Percentiles rank a stretch among this genome's conserved stretches.
Evolutionary conservation across 257 asterid genomes (phyloP).

Genomic region (Solanum medicagineum): DNA sequence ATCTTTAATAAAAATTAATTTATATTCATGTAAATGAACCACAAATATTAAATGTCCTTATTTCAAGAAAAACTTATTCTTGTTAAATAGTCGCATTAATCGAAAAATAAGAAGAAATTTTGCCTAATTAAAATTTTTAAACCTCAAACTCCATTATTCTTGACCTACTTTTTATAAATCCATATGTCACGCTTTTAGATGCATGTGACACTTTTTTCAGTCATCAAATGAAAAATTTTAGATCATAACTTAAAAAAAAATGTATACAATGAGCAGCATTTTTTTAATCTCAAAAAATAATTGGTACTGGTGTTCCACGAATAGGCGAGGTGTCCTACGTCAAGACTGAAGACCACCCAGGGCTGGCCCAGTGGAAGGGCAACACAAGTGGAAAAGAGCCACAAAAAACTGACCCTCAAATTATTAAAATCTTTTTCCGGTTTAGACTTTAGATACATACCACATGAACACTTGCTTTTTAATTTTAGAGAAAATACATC

Average conservation of each 20-base stretch:
- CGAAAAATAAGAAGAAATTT: background rate
- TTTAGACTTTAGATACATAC: background rate
- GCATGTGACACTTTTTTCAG: background rate
- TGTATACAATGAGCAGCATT: background rate
- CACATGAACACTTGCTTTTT: background rate
- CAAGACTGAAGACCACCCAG: background rate
- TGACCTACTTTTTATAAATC: no score
- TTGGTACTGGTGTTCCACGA: background rate
- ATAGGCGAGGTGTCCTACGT: background rate
- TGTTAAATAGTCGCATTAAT: no score
- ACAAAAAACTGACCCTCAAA: background rate
- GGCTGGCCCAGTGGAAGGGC: no score
- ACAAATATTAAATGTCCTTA: no score
- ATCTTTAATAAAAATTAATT: no score
- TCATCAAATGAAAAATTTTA: background rate
- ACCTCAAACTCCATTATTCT: no score
- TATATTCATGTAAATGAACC: no score
- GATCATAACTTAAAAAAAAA: no score
- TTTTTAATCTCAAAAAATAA: background rate
- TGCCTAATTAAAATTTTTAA: background rate
- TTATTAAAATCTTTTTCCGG: background rate
- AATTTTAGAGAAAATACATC: background rate
- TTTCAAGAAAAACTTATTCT: no score
- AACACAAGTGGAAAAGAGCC: background rate
- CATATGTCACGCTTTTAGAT: background rate